Base-by-base conservation (phyloP, 1,284 basidiomycete species). In the Moesziomyces sp. region DNA sequence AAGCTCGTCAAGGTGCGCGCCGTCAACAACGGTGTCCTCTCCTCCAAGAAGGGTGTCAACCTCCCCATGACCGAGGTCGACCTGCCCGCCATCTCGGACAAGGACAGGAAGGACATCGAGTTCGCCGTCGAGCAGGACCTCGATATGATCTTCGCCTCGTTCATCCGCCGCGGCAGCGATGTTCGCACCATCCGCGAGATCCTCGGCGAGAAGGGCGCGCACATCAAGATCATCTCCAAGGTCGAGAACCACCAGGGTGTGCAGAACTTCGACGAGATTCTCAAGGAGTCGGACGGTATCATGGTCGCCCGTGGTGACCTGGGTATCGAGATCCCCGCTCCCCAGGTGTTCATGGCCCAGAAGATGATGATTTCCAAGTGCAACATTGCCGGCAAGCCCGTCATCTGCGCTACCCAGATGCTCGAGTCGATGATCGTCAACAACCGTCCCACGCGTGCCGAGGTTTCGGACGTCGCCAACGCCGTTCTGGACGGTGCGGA, bases 401-500 rank as follows among this genome's bases (percentile, higher is more conserved):
- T 93, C 83, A 99, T 99, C 84, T 97, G 97, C 79, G 97, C 97
- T 21, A 99, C 97, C 19, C 97, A 99, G 86, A 99, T 99, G 97
- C 91, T 99, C 79, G 97, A 99, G 88, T 91, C 92, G 79, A 81
- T 88, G 84, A 59, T 55, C 46, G 58, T 71, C 71, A 82, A 84
- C 79, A 83, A 82, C 78, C 80, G 83, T 14, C 83, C 83, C 38
- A 84, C 83, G 9, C 80, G 83, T 48, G 83, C 83, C 45, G 83
- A 84, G 65, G 83, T 83, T 40, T 80, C 78, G 35, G 83, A 84
- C 63, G 83, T 84, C 42, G 83, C 83, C 58, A 84, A 84, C 60
- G 83, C 83, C 24, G 83, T 84, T 44, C 76, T 84, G 13, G 83
- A 84, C 60, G 83, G 83, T 35, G 81, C 83, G 30, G 83, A 84